Evolutionary conservation across 1,139 yeast genomes (phyloP).

Genomic region (Kurtzmaniella natalensis): DNA sequence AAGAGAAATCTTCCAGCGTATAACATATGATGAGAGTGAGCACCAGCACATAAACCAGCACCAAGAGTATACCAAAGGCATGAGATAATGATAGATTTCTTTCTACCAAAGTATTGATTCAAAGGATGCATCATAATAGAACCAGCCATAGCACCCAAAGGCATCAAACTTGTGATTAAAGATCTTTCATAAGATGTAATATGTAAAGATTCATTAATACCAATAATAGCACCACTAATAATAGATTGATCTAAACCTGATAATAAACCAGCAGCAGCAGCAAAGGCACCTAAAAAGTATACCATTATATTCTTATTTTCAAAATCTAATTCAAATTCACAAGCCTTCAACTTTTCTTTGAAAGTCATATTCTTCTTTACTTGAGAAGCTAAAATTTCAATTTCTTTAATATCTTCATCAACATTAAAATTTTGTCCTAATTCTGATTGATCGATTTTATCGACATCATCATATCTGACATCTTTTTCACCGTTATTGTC

Average conservation of each 20-base stretch:
- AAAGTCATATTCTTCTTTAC: conserved; percentile 17
- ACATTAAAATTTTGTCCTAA: conserved; percentile 18
- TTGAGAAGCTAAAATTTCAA: conserved; percentile 18
- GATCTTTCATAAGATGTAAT: conserved; percentile 33
- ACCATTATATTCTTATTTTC: conserved; percentile 43
- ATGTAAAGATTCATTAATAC: conserved; percentile 36
- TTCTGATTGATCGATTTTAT: conserved; percentile 9
- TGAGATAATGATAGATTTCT: conserved; percentile 47
- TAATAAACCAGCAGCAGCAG: conserved; percentile 56
- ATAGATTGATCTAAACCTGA: conserved; percentile 57
- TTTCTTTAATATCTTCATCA: conserved; percentile 22
- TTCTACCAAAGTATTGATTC: conserved; percentile 50
- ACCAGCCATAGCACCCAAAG: conserved; percentile 56
- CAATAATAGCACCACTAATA: conserved; percentile 54
- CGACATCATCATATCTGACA: conserved; percentile 5
- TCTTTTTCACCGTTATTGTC: neutral
- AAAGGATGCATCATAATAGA: conserved; percentile 46
- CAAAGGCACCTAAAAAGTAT: conserved; percentile 43
- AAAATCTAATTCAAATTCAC: conserved; percentile 30
- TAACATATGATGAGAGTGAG: conserved; percentile 37
- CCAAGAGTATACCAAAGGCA: conserved; percentile 55
- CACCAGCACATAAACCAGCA: conserved; percentile 50
- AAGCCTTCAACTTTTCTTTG: conserved; percentile 13
- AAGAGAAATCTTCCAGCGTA: conserved; percentile 53
- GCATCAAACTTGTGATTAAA: conserved; percentile 53